These are phyloP conservation scores for Teunomyces funiuensis DNA, from an alignment of 805 yeast species.

Conservation along the genomic window DNA sequence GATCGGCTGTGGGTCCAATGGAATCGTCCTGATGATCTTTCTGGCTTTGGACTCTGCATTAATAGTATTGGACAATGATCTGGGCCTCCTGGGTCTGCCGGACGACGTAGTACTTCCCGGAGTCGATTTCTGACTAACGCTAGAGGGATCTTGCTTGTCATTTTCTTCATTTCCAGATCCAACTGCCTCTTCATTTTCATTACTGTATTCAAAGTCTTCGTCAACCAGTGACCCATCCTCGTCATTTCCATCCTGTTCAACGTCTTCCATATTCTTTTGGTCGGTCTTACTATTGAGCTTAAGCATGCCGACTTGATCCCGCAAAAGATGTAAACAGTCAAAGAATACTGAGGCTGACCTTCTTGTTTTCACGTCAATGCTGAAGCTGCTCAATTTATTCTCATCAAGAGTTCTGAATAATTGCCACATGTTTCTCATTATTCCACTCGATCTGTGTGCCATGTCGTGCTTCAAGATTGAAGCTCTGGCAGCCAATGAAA, in stretches of 20 bases:
- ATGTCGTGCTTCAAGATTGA: slow-evolving; percentile 89
- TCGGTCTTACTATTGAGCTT: slow-evolving; percentile 46
- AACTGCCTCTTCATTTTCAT: slow-evolving; percentile 22
- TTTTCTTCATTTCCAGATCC: slow-evolving; percentile 12
- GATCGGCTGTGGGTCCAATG: slow-evolving; percentile 82
- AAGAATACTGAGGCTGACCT: slow-evolving; percentile 93
- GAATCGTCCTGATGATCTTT: slow-evolving; percentile 72
- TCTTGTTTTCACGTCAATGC: slow-evolving; percentile 70
- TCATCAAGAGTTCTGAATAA: slow-evolving; percentile 68
- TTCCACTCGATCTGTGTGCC: slow-evolving; percentile 89
- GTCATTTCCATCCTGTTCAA: slow-evolving; percentile 12
- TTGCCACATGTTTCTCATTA: slow-evolving; percentile 93
- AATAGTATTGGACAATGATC: slow-evolving; percentile 53
- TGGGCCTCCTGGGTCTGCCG: slow-evolving; percentile 32
- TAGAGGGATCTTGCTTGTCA: slow-evolving; percentile 5
- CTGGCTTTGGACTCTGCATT: slow-evolving; percentile 74
- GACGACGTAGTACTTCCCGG: slow-evolving; percentile 41
- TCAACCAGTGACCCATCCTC: slow-evolving; percentile 21
- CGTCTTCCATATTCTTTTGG: slow-evolving; percentile 20
- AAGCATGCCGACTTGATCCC: slow-evolving; percentile 88
- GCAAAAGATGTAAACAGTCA: slow-evolving; percentile 80
- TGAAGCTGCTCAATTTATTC: slow-evolving; percentile 38
- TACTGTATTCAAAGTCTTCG: slow-evolving; percentile 17
- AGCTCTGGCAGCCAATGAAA: slow-evolving; percentile 68
- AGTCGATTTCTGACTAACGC: slow-evolving; percentile 30